Evolutionary conservation across 345 rosid species (phyloP).

Genomic region (Mangifera indica): DNA sequence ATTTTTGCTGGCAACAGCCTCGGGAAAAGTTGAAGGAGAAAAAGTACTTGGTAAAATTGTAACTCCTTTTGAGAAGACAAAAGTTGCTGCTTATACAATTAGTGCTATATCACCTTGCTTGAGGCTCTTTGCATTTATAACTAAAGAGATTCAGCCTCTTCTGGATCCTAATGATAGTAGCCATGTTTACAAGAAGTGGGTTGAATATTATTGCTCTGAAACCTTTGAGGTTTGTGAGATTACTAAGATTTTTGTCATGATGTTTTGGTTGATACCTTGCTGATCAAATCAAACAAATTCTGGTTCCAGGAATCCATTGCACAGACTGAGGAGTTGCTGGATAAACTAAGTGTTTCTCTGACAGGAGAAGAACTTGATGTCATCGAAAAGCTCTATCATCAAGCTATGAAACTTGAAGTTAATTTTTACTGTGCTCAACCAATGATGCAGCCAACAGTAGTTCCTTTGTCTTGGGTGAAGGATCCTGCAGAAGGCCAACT

Average conservation of each 20-base stretch:
- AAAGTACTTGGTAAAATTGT: conserved; percentile 46
- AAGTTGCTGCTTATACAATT: conserved; percentile 58
- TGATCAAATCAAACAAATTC: conserved; percentile 7
- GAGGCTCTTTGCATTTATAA: conserved; percentile 43
- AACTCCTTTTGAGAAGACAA: conserved; percentile 58
- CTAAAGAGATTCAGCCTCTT: conserved; percentile 43
- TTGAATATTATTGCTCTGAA: conserved; percentile 42
- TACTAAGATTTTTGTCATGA: conserved; percentile 4
- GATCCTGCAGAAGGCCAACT: conserved; percentile 29
- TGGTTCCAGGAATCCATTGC: conserved; percentile 37
- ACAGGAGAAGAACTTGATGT: conserved; percentile 58
- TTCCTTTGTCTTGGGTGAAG: conserved; percentile 40
- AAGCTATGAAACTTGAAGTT: conserved; percentile 49
- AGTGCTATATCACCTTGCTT: conserved; percentile 55
- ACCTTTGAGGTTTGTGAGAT: conserved; percentile 39
- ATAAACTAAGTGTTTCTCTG: conserved; percentile 47
- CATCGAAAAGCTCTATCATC: conserved; percentile 49
- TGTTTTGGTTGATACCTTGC: conserved; percentile 10
- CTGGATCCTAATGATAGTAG: conserved; percentile 32
- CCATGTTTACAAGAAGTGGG: conserved; percentile 61
- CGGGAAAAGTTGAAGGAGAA: conserved; percentile 55
- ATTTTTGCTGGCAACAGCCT: conserved; percentile 50
- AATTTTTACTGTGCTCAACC: conserved; percentile 44
- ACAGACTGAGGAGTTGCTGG: conserved; percentile 55
- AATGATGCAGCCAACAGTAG: conserved; percentile 36